Base-by-base conservation (phyloP, 2,329 filamentous ascomycete species). In the Claviceps maximensis region DNA sequence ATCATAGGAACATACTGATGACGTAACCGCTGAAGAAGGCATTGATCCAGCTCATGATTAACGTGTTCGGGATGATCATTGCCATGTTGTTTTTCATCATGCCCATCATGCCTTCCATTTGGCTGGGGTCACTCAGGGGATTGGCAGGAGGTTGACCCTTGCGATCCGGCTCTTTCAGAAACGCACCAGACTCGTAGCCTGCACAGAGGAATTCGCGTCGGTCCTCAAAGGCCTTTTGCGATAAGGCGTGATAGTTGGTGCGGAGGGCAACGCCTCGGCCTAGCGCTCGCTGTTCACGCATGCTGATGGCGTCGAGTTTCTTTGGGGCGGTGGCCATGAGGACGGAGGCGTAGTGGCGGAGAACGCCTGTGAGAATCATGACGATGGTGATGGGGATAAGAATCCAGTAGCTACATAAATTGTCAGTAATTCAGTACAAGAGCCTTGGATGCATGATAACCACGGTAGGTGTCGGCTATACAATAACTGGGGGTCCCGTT, bases 1-100 rank as follows among this genome's bases (percentile, higher is more conserved):
- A 13, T 48, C 8, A 3, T 12, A 31, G 2, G 1, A n/a, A 66
- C 65, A 47, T 75, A 95, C 89, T 89, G 57, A 98, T 96, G 48
- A 98, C 93, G 65, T 96, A 98, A 33, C 93, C 93, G 51, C 89
- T 94, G 64, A 98, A 98, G 67, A 97, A 98, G 0, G 93, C 90
- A 72, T 98, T 98, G 68, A 98, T 97, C 93, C 93, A 98, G 59
- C 91, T 93, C 93, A 98, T 98, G 61, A 98, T 98, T 66, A 98
- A 72, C 6, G 90, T 97, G 71, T 98, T 95, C 49, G 93, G 93
- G 54, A 98, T 89, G 75, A 98, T 97, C 93, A 97, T 98, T 58
- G 93, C 91, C 87, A 98, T 95, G 67, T 98, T 95, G 54, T 90
- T 90, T 80, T 98, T 98, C 88, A 98, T 95, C 89, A 95, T 95